phyloP scores from a whole-genome alignment of 805 yeast genomes.

The Saccharomycopsis amapae region DNA sequence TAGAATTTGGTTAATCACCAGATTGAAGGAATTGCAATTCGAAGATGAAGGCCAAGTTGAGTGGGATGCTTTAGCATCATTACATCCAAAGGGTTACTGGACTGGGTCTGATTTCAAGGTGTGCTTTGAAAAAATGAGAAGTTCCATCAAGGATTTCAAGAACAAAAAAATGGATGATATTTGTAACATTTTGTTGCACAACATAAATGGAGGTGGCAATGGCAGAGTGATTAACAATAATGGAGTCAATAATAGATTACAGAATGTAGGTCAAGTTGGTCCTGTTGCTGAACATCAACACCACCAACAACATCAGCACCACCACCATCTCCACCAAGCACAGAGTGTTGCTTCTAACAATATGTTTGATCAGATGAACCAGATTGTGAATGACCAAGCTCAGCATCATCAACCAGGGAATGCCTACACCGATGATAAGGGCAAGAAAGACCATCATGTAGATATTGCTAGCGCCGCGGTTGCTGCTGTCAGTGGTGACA shows the following conservation, averaged over 20 bases:
- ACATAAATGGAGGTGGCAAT: constrained; percentile 5
- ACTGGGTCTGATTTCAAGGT: constrained; percentile 52
- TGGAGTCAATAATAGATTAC: too few relatives aligned
- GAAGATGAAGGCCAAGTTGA: constrained; percentile 38
- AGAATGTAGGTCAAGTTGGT: background rate
- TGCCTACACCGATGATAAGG: background rate
- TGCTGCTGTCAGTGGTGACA: constrained; percentile 3
- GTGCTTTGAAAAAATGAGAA: constrained; percentile 54
- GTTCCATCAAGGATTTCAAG: constrained; percentile 42
- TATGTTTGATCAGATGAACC: constrained; percentile 5
- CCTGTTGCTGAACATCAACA: background rate
- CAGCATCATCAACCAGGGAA: background rate
- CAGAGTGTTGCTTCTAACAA: background rate
- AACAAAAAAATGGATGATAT: constrained; percentile 32
- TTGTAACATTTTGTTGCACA: constrained; percentile 26
- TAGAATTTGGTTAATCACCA: constrained; percentile 41
- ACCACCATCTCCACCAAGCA: background rate
- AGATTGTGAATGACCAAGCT: background rate
- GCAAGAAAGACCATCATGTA: constrained; percentile 4
- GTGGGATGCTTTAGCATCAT: constrained; percentile 48
- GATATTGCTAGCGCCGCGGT: constrained; percentile 10
- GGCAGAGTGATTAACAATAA: background rate
- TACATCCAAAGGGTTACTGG: constrained; percentile 44
- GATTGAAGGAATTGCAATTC: constrained; percentile 34
- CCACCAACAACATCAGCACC: background rate